These are phyloP conservation scores for Pyrrhoderma noxium DNA, from an alignment of 1,284 basidiomycete species.

Conservation along the genomic window DNA sequence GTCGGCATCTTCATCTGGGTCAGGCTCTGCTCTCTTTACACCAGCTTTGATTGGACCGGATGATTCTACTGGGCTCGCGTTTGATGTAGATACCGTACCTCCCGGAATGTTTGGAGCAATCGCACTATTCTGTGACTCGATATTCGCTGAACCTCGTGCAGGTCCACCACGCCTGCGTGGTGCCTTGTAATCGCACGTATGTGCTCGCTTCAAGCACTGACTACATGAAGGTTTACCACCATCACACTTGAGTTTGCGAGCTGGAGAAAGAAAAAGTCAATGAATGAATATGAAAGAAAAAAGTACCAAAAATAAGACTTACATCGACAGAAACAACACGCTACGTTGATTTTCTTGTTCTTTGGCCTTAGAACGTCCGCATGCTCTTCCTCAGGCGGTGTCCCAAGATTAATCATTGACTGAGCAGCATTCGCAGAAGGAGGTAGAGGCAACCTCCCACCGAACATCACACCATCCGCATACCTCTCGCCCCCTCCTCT, in stretches of 20 bases:
- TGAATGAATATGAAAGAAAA: slow-evolving; percentile 2
- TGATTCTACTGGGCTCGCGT: background rate
- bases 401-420: no score
- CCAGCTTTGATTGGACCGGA: background rate
- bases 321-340: slow-evolving; percentile 80
- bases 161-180: slow-evolving; percentile 53
- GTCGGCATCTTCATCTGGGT: slow-evolving; percentile 3
- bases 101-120: no score
- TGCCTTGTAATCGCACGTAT: slow-evolving; percentile 72
- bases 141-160: no score
- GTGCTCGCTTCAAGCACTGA: slow-evolving; percentile 68
- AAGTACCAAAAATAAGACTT: slow-evolving; percentile 28
- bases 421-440: no score
- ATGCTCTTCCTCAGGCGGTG: background rate
- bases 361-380: slow-evolving; percentile 9
- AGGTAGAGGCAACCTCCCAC: background rate
- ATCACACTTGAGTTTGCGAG: slow-evolving; percentile 78
- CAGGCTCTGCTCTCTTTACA: slow-evolving; percentile 6
- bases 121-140: no score
- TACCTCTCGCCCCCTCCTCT: background rate
- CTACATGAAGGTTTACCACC: slow-evolving; percentile 71
- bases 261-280: slow-evolving; percentile 31
- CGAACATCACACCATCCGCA: background rate
- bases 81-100: no score
- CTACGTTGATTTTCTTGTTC: slow-evolving; percentile 17